Evolutionary conservation across 2,329 filamentous ascomycete species (phyloP).

Genomic region (Xylaria sp.): DNA sequence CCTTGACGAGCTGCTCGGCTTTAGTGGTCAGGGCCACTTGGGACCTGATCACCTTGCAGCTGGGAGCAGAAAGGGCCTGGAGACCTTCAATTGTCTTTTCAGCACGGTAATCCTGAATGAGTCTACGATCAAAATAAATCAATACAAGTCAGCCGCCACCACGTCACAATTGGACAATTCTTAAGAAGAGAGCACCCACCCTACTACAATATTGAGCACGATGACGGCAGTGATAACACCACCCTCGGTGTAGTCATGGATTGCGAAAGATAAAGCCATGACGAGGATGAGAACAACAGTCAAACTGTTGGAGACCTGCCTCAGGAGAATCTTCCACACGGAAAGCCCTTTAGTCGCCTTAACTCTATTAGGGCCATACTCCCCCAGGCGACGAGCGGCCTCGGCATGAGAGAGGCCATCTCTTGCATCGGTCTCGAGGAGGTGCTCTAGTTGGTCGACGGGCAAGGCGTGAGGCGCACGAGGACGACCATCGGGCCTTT

Average conservation of each 20-base stretch:
- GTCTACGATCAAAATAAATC: conserved; percentile 52
- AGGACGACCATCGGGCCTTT: conserved; percentile 12
- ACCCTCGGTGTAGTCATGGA: conserved; percentile 72
- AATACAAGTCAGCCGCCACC: conserved; percentile 12
- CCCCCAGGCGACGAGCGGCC: conserved; percentile 71
- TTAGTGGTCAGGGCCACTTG: conserved; percentile 63
- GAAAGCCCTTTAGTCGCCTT: conserved; percentile 77
- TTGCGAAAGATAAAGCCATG: conserved; percentile 76
- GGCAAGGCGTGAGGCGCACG: conserved; percentile 48
- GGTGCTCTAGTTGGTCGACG: conserved; percentile 47
- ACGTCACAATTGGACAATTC: not conserved
- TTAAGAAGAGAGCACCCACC: conserved; percentile 57
- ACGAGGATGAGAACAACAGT: conserved; percentile 80
- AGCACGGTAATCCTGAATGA: conserved; percentile 70
- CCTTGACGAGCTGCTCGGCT: conserved; percentile 70
- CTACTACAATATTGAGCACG: conserved; percentile 74
- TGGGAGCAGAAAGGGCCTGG: conserved; percentile 68
- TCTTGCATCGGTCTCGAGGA: conserved; percentile 57
- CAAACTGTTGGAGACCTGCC: conserved; percentile 81
- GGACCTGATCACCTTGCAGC: conserved; percentile 68
- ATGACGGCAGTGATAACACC: conserved; percentile 73
- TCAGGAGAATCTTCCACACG: conserved; percentile 79
- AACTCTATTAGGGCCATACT: conserved; percentile 77
- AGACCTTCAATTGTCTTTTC: conserved; percentile 72
- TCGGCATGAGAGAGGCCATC: conserved; percentile 73